Evolutionary conservation across 441 rosid genomes (phyloP).

Genomic region (Cnidoscolus chayamansa): DNA sequence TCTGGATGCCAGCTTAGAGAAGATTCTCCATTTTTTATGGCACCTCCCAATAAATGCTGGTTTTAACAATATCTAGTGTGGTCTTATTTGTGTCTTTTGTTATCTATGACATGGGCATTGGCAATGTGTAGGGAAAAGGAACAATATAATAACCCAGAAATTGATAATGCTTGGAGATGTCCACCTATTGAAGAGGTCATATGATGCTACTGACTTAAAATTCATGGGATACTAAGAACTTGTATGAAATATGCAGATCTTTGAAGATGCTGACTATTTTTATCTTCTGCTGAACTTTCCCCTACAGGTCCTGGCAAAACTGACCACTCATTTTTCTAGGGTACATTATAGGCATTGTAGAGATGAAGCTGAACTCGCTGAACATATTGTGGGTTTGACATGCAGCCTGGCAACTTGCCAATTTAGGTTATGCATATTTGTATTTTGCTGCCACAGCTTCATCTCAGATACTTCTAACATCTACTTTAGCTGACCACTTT

Average conservation of each 20-base stretch:
- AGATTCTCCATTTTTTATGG: neutral
- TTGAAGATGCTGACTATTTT: neutral
- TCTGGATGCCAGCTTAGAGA: neutral
- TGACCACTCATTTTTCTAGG: conserved; percentile 61
- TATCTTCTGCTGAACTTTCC: conserved; percentile 19
- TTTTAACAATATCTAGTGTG: neutral
- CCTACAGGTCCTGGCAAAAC: conserved; percentile 64
- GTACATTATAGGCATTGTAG: conserved; percentile 82
- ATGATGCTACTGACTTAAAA: conserved; percentile 15
- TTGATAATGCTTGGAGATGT: conserved; percentile 51
- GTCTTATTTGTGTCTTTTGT: neutral
- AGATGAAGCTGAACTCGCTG: conserved; percentile 96
- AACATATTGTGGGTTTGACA: conserved; percentile 82
- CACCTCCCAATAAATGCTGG: neutral
- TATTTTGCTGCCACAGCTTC: neutral
- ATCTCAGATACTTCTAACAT: neutral
- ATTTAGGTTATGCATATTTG: conserved; percentile 47
- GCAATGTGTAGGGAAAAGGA: conserved; percentile 67
- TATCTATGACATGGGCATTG: conserved; percentile 16
- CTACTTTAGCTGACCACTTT: conserved; percentile 2
- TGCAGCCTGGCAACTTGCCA: conserved; percentile 86
- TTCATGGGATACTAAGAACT: conserved; percentile 14
- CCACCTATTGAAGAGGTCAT: conserved; percentile 91
- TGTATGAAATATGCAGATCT: neutral
- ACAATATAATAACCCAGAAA: conserved; percentile 67